phyloP scores from a whole-genome alignment of 1,284 basidiomycete genomes.

The Cerrena zonata region DNA sequence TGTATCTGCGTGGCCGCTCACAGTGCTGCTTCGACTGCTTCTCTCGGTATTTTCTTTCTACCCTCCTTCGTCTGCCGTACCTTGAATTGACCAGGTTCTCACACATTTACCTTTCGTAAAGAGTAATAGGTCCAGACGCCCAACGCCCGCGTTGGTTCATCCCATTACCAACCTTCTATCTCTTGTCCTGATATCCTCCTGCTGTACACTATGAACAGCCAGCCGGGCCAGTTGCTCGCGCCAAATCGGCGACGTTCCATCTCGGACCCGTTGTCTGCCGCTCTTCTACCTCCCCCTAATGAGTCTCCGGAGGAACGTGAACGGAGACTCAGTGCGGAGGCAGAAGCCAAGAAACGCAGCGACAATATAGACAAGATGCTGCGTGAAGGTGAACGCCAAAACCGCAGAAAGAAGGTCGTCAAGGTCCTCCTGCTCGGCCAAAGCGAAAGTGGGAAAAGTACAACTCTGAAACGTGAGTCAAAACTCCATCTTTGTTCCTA shows the following conservation, averaged over 20 bases:
- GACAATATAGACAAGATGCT: slow-evolving; percentile 75
- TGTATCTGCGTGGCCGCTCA: background rate
- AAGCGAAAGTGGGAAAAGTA: slow-evolving; percentile 78
- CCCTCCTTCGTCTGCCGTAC: slow-evolving; percentile 8
- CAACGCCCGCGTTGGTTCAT: slow-evolving; percentile 7
- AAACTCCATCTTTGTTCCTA: slow-evolving; percentile 11
- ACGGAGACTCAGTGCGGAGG: slow-evolving; percentile 54
- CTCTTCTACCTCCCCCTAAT: slow-evolving; percentile 61
- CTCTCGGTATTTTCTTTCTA: slow-evolving; percentile 15
- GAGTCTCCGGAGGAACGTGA: slow-evolving; percentile 63
- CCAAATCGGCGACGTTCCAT: slow-evolving; percentile 21
- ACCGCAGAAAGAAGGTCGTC: slow-evolving; percentile 56
- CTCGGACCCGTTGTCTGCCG: slow-evolving; percentile 65
- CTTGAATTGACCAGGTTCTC: slow-evolving; percentile 12
- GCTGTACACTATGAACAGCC: slow-evolving; percentile 14
- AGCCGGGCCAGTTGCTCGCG: slow-evolving; percentile 10
- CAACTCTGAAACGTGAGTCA: slow-evolving; percentile 75
- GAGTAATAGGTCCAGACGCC: slow-evolving; percentile 13
- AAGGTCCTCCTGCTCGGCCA: slow-evolving; percentile 75
- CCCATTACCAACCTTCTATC: slow-evolving; percentile 16
- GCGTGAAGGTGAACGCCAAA: slow-evolving; percentile 52
- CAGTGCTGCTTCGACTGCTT: background rate
- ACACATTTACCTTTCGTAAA: slow-evolving; percentile 16
- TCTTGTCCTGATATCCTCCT: slow-evolving; percentile 6
- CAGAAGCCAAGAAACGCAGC: slow-evolving; percentile 65